Evolutionary conservation across 192 early-diverging fungal species (phyloP), one percentile per base, ranked within the genome.

Genomic region (Umbelopsis vinacea): DNA sequence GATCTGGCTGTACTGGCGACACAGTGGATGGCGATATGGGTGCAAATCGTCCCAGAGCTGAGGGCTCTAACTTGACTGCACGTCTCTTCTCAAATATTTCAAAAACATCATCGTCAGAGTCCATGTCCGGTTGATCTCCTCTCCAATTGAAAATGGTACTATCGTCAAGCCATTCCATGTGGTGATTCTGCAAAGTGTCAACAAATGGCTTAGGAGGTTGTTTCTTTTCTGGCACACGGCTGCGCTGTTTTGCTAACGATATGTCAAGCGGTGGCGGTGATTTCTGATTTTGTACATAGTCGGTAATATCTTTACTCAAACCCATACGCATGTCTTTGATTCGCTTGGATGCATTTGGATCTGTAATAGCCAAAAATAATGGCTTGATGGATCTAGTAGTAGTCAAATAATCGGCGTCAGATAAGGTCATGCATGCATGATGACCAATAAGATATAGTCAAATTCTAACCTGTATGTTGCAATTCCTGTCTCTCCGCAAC

Each of bases 221-320:
- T 29, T 63, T 63, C 33, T 38, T 63, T 37, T 63, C 57, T 15
- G 23, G 24, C 35, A n/a, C 33, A 19, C 29, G 57, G 4, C 7
- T 19, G 12, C 33, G 57, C 4, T 63, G 57, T 17, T 17, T 35
- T 17, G 14, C 57, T 29, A 12, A 22, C 14, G 26, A 37, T 11
- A 17, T 29, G 17, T 63, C 57, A 19, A 29, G 29, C 29, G 26
- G 37, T 17, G 17, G 14, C 17, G 33, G 17, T 63, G 33, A 29
- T 19, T 33, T 33, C 14, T 37, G 23, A 29, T 33, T 63, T 63
- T 63, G 57, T 29, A 98, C 90, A 46, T 93, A 75, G 2, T 84
- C 81, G n/a, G 89, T 92, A 55, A 98, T 89, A 46, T 91, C 84
- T 63, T 82, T 83, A 15, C 90, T 85, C 10, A 98, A 82, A 23